Conservation (phyloP, 148 eudicot genomes). For the Cornus kousa region DNA sequence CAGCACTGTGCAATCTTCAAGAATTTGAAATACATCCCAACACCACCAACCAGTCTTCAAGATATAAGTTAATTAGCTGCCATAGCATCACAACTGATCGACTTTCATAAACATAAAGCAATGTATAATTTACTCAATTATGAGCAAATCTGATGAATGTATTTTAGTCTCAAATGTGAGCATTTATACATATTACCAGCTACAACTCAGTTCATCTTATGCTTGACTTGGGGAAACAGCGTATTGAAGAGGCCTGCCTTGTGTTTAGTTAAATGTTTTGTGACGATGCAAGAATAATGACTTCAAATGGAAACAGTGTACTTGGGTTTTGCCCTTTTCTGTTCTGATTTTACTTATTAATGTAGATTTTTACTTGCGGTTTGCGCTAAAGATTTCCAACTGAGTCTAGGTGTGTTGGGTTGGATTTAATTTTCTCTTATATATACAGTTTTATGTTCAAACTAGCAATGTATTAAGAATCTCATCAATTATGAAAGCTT, state of each 20-base stretch:
- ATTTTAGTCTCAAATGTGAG: neutral
- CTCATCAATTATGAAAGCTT: no score
- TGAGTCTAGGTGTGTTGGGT: no score
- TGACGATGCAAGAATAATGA: neutral
- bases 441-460: no score
- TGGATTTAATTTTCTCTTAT: no score
- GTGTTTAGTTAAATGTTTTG: neutral
- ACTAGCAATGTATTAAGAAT: no score
- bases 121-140: neutral
- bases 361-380: no score
- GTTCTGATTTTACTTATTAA: no score
- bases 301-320: neutral
- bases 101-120: neutral
- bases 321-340: no score
- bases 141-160: neutral
- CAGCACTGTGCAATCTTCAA: no score
- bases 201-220: neutral
- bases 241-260: neutral
- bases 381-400: neutral
- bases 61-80: constrained; percentile 27
- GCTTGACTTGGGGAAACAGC: neutral
- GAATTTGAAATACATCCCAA: no score
- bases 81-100: neutral
- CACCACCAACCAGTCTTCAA: constrained; percentile 25
- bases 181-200: neutral